Conservation (phyloP, 164 flowering plant species). For the Buxus sempervirens region DNA sequence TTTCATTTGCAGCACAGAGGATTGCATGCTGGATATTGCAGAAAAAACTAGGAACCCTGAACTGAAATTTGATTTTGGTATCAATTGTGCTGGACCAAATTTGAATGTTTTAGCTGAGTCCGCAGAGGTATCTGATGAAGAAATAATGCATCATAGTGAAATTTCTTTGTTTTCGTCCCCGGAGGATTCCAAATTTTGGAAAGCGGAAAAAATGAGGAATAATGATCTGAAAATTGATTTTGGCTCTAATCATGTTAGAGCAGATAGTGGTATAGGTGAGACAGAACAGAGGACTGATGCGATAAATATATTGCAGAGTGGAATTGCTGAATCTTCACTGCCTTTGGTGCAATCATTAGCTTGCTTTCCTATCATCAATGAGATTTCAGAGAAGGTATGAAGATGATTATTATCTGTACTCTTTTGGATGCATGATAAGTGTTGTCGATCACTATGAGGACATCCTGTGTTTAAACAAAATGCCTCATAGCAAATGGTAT, state of each 20-base stretch:
- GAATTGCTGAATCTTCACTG: constrained; percentile 12
- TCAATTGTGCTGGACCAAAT: constrained; percentile 11
- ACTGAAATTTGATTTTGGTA: constrained; percentile 18
- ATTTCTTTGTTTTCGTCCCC: constrained; percentile 13
- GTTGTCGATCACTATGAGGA: not conserved
- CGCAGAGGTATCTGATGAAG: constrained; percentile 6
- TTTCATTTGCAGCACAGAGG: constrained; percentile 17
- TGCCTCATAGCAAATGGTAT: not conserved
- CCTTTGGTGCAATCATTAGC: constrained; percentile 17
- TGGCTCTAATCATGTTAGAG: constrained; percentile 10
- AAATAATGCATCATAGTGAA: constrained; percentile 6
- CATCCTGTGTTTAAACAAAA: not conserved
- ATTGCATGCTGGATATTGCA: constrained; percentile 16
- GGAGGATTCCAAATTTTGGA: constrained; percentile 20
- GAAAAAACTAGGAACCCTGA: constrained; percentile 19
- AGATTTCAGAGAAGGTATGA: constrained; percentile 32
- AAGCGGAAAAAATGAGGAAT: constrained; percentile 17
- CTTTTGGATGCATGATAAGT: not conserved
- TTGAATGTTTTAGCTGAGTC: constrained; percentile 4
- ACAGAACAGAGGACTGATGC: constrained; percentile 4
- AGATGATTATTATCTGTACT: too few species aligned
- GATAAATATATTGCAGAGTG: constrained; percentile 10
- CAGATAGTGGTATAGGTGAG: constrained; percentile 2
- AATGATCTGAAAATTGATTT: constrained; percentile 20
- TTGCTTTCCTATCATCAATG: constrained; percentile 15